A percentile compares a stretch with the other conserved stretches of the same genome.
Evolutionary conservation across 2,329 filamentous ascomycete species (phyloP).

Genomic region (Orbilia javanica): DNA sequence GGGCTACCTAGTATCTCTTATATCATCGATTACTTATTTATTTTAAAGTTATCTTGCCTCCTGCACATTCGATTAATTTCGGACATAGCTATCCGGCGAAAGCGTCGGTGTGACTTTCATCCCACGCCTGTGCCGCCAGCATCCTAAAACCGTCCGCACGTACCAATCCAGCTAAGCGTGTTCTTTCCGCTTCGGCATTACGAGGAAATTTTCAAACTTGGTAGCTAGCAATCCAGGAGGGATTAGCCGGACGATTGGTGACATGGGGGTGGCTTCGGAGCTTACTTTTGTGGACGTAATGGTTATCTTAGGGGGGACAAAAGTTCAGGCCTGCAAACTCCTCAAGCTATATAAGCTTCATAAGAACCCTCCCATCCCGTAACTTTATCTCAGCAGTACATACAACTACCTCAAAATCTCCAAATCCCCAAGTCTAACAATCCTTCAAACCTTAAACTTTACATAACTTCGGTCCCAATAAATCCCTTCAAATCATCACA

Average conservation of each 20-base stretch:
- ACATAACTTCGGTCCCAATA: not conserved
- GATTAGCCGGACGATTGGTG: constrained; percentile 7
- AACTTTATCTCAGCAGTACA: constrained; percentile 27
- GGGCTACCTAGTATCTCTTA: constrained; percentile 7
- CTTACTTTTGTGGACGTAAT: constrained; percentile 21
- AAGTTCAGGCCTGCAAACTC: not conserved
- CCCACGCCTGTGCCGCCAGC: constrained; percentile 11
- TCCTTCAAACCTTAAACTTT: not conserved
- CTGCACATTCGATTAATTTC: not conserved
- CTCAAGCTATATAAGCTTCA: constrained; percentile 41
- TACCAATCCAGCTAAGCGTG: not conserved
- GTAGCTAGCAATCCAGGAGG: not conserved
- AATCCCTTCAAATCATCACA: constrained; percentile 3
- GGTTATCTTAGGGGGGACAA: not conserved
- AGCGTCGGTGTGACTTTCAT: constrained; percentile 34
- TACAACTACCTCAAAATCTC: not conserved
- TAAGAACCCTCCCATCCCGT: constrained; percentile 9
- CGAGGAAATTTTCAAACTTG: constrained; percentile 2
- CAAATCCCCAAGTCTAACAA: not conserved
- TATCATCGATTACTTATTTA: constrained; percentile 10
- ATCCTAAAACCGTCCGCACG: constrained; percentile 46
- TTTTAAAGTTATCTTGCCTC: constrained; percentile 17
- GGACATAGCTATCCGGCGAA: constrained; percentile 32
- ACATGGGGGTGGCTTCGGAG: constrained; percentile 9
- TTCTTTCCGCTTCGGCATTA: constrained; percentile 4